Conservation (phyloP, 73 alveolate species). For the Symbiodinium natans region DNA sequence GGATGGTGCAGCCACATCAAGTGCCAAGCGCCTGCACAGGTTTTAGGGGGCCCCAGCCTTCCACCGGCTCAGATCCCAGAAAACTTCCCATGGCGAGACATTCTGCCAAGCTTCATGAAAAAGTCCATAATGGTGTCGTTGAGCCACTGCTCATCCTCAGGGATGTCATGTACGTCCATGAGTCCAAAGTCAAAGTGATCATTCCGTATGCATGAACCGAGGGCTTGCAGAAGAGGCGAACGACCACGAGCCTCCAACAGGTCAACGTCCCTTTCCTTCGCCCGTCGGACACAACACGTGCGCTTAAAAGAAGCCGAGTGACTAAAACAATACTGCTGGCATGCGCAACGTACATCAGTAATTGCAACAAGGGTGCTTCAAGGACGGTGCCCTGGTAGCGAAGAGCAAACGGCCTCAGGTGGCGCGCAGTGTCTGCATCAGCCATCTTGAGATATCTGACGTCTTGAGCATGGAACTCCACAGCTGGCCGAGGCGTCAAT, state of each 20-base stretch:
- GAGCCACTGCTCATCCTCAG: slow-evolving; percentile 72
- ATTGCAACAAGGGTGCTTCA: slow-evolving; percentile 6
- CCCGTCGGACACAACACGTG: neutral
- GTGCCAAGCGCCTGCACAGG: slow-evolving; percentile 46
- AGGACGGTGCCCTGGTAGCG: slow-evolving; percentile 69
- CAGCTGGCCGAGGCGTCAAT: slow-evolving; percentile 30
- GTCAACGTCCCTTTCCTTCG: slow-evolving; percentile 58
- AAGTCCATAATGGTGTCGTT: slow-evolving; percentile 89
- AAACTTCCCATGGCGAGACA: too few species aligned
- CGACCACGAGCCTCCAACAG: slow-evolving; percentile 36
- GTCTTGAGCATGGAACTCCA: neutral
- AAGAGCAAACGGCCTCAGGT: slow-evolving; percentile 24
- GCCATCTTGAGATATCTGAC: too few species aligned
- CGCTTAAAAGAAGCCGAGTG: neutral
- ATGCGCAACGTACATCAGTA: neutral
- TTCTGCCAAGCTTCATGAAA: slow-evolving; percentile 1
- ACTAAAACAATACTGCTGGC: neutral
- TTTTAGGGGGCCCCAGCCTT: neutral
- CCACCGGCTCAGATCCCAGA: neutral
- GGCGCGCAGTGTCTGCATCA: neutral
- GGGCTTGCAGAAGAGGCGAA: too few species aligned
- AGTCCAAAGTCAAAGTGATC: neutral
- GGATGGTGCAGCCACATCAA: slow-evolving; percentile 62
- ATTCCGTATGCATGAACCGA: neutral
- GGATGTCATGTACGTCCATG: neutral